Base-by-base conservation (phyloP, 2,329 filamentous ascomycete species). In the Trichophyton mentagrophytes region DNA sequence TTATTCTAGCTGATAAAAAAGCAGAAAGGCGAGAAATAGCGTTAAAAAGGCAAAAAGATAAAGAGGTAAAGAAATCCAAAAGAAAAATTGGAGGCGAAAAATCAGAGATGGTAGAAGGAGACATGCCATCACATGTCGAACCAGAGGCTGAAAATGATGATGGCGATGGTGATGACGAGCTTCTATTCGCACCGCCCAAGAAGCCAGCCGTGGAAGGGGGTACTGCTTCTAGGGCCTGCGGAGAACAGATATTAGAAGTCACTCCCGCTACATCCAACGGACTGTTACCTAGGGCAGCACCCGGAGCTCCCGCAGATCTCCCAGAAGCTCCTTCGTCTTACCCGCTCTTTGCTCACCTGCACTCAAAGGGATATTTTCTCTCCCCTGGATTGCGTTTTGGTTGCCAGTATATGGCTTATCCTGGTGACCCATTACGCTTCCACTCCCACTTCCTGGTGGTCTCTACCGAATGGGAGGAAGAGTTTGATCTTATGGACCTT, bases 301-400 rank as follows among this genome's bases (percentile, higher is more conserved):
- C 69, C 36, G 63, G 68, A 44, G 61, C 61, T 5, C 42, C 70
- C 62, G 61, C 66, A 40, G 64, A 68, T 58, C 62, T 73, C 17
- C 73, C 73, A 4, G 64, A 70, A 40, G 74, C 76, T 30, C 75
- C 76, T 3, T 62, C 71, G 1, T 85, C 84, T 1, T 91, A 89
- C 66, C 84, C 89, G 2, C 78, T 97, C 22, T 96, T 90, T 74
- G 84, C 83, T 40, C 86, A 93, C 70, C 78, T 99, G 27, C 89
- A 96, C 69, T 79, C 81, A 6, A 79, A 82, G 17, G 88, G 87
- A 57, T 96, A 92, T 75, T 97, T 87, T 76, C 85, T 93, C 69
- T 91, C 90, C 60, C 93, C 93, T 1, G 93, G 93, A 7, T 80
- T 99, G 59, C 88, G 93, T 27, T 99, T 99, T 69, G 93, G 93